These are phyloP conservation scores for Lablab purpureus DNA, from an alignment of 306 rosid species.

Conservation along the genomic window DNA sequence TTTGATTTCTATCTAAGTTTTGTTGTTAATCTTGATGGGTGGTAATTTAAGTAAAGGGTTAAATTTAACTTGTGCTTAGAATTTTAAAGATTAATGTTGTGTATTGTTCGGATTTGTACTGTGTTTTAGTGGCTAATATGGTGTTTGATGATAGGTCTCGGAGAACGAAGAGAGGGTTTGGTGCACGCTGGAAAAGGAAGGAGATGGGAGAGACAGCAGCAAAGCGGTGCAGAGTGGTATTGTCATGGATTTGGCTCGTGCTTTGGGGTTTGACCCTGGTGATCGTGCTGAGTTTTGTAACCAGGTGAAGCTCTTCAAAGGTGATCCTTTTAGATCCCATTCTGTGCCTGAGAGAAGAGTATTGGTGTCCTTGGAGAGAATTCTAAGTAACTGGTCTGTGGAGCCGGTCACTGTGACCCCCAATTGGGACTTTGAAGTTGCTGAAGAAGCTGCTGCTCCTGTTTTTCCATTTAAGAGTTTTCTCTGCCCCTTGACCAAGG, in stretches of 20 bases:
- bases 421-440: constrained; percentile 25
- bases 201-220: constrained; percentile 50
- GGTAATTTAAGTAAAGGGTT: not conserved
- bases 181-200: constrained; percentile 59
- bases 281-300: constrained; percentile 54
- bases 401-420: constrained; percentile 14
- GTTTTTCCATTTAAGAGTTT: constrained; percentile 20
- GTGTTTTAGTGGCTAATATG: constrained; percentile 10
- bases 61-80: not conserved
- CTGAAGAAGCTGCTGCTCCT: constrained; percentile 1
- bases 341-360: constrained; percentile 14
- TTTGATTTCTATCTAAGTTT: not conserved
- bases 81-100: not conserved
- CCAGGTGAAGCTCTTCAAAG: constrained; percentile 54
- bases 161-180: constrained; percentile 60
- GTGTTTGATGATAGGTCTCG: constrained; percentile 50
- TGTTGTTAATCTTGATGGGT: not conserved
- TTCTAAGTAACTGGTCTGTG: constrained; percentile 22
- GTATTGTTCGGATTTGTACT: not conserved
- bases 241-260: constrained; percentile 69
- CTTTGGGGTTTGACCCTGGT: constrained; percentile 57
- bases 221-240: constrained; percentile 40
- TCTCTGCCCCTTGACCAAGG: constrained; percentile 36
- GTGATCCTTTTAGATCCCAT: constrained; percentile 41
- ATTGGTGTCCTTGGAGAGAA: constrained; percentile 21